These are phyloP conservation scores for Tetraselmis chui DNA, from an alignment of 139 green algal species.

Conservation along the genomic window DNA sequence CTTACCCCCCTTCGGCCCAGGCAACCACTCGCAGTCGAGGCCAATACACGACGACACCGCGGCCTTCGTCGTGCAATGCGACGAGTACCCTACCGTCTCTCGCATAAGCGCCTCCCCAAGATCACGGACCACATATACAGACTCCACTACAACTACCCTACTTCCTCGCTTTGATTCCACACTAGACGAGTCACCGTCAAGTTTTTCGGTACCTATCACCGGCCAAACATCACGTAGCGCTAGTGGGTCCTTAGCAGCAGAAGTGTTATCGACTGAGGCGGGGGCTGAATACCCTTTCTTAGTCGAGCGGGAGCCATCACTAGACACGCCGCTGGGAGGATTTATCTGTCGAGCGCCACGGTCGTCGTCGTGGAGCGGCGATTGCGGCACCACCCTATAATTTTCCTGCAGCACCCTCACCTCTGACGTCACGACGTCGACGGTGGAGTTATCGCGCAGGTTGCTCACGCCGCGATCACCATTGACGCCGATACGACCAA, in stretches of 20 bases:
- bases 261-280: too few species aligned
- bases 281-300: too few species aligned
- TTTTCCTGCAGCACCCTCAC: slow-evolving; percentile 6
- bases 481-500: slow-evolving; percentile 16
- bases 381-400: background rate
- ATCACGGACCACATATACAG: too few species aligned
- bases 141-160: background rate
- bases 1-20: background rate
- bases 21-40: slow-evolving; percentile 29
- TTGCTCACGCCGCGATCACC: background rate
- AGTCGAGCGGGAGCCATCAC: background rate
- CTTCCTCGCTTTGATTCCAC: too few species aligned
- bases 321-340: background rate
- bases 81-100: background rate
- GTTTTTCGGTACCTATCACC: background rate
- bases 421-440: slow-evolving; percentile 21
- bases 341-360: too few species aligned
- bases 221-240: background rate
- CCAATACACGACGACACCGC: slow-evolving; percentile 8
- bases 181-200: background rate
- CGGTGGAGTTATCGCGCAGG: background rate
- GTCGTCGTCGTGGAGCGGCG: background rate
- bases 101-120: background rate
- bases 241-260: background rate
- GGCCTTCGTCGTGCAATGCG: background rate